Conservation (phyloP, 1,284 basidiomycete species). For the Cryptococcus sp. region DNA sequence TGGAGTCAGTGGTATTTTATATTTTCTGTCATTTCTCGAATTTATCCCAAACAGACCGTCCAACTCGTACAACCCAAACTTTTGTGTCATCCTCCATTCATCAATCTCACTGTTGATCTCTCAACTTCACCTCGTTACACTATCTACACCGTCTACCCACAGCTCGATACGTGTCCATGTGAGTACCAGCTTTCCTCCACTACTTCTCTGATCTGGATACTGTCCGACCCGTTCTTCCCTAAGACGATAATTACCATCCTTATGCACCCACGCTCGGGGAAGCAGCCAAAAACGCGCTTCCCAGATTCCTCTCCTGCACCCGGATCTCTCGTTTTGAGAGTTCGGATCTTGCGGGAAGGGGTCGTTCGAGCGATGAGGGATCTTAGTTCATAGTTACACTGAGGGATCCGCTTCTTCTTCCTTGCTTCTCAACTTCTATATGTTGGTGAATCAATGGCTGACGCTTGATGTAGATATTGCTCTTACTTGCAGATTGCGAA, state of each 20-base stretch:
- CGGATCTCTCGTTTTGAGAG: conserved; percentile 25
- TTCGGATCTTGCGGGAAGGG: conserved; percentile 24
- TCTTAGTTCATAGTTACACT: conserved; percentile 52
- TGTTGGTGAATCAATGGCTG: too few relatives aligned
- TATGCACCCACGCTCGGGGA: conserved; percentile 21
- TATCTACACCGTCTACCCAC: too few relatives aligned
- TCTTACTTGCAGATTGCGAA: neutral
- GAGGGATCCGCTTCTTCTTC: conserved; percentile 32
- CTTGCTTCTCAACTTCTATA: neutral
- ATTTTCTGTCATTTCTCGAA: too few relatives aligned
- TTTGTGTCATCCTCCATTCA: too few relatives aligned
- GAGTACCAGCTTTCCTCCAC: too few relatives aligned
- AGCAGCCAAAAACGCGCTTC: conserved; percentile 1
- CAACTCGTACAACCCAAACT: too few relatives aligned
- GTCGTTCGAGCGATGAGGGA: conserved; percentile 43
- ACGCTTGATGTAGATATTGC: neutral
- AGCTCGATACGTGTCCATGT: too few relatives aligned
- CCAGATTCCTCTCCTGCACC: conserved; percentile 10
- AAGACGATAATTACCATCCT: conserved; percentile 26
- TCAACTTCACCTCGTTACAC: too few relatives aligned
- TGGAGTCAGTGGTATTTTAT: too few relatives aligned
- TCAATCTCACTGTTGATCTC: too few relatives aligned
- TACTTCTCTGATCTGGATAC: too few relatives aligned
- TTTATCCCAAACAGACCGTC: too few relatives aligned
- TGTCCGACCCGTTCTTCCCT: conserved; percentile 8